Evolutionary conservation across 108 stramenopile genomes (phyloP).

Genomic region (Nitzschia sp.): DNA sequence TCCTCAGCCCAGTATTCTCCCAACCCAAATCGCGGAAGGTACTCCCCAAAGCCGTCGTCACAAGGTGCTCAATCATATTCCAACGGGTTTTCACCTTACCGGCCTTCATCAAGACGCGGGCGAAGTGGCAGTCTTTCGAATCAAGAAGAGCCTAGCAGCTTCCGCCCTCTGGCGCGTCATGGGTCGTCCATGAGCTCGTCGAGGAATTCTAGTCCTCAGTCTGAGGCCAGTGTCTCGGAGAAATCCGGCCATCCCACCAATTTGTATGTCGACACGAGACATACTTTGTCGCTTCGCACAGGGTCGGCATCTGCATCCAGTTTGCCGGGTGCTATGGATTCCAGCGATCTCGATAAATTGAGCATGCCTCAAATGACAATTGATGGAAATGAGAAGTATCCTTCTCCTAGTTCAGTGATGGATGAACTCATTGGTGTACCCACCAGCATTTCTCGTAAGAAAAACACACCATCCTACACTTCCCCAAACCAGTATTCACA

Average conservation of each 20-base stretch:
- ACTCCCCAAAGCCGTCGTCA: constrained; percentile 6
- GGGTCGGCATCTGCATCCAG: neutral
- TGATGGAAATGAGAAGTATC: constrained; percentile 8
- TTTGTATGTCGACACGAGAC: neutral
- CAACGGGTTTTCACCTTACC: neutral
- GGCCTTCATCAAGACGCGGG: neutral
- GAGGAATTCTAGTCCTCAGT: neutral
- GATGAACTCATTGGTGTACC: constrained; percentile 4
- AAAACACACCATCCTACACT: neutral
- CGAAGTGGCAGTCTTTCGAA: neutral
- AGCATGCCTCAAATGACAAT: constrained; percentile 25
- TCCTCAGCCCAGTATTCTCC: constrained; percentile 6
- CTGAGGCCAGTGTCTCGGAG: neutral
- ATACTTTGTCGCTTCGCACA: neutral
- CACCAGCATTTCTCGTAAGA: constrained; percentile 18
- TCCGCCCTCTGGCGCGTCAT: neutral
- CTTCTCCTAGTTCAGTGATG: constrained; percentile 14
- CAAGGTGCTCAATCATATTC: neutral
- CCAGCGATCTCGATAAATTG: constrained; percentile 11
- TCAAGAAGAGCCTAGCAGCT: neutral
- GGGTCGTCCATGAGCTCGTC: neutral
- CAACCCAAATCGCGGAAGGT: neutral
- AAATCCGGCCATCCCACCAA: neutral
- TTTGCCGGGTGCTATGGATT: constrained; percentile 2
- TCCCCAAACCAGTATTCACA: neutral